Evolutionary conservation across 2,329 filamentous ascomycete genomes (phyloP), one percentile per base, ranked within the genome.

Genomic region (Pochonia chlamydosporia): DNA sequence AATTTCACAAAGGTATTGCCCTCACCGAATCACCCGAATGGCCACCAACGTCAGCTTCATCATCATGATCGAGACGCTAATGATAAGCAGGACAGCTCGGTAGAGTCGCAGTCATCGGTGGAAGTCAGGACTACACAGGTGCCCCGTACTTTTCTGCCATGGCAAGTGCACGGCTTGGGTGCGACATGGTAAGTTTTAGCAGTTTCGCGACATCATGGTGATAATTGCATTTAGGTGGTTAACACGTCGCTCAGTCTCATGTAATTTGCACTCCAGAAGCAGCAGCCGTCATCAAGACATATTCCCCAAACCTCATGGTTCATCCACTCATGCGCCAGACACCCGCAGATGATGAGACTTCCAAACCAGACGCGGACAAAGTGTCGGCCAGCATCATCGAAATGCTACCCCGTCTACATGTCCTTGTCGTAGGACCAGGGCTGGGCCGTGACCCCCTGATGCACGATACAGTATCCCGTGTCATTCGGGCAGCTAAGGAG

Each of bases 81-180:
- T 21, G 14, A 4, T n/a, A 3, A 21, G 24, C 57, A 95, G 92
- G 93, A 50, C 92, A 97, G 68, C 77, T 96, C 55, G 93, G 93
- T 5, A 82, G 93, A 47, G 83, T 99, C 45, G 93, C 84, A 44
- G 93, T 99, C 49, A 93, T 99, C 55, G 93, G 93, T 44, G 93
- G 93, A 35, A 95, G 89, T 62, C 84, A 92, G 64, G 92, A 97
- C 68, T 99, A 97, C 65, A 96, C 93, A 2, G 93, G 93, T 31
- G 93, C 93, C 49, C 93, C 93, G 11, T 99, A 96, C 71, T 99
- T 99, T 70, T 96, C 92, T 18, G 91, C 92, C 54, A 96, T 96
- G 83, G 93, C 93, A 11, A 96, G 89, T 55, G 93, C 93, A 40
- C 82, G 87, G 60, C 71, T 97, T 49, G 93, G 92, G 4, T 89